Conservation (phyloP, 1,284 basidiomycete genomes). For the Cryptococcus neoformans region DNA sequence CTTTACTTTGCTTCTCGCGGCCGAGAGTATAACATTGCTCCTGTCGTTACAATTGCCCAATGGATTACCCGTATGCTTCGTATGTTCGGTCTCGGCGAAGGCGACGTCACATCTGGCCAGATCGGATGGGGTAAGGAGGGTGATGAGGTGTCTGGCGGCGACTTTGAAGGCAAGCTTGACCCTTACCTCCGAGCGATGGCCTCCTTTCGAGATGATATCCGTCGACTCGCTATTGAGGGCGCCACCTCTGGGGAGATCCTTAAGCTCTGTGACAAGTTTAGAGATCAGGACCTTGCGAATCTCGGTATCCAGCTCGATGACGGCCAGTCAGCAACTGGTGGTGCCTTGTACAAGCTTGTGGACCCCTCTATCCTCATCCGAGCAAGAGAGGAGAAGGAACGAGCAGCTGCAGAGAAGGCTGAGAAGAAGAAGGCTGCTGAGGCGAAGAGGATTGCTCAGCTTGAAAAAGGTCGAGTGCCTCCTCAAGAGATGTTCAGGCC, state of each 20-base stretch:
- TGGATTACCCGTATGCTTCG: constrained; percentile 90
- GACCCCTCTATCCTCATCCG: constrained; percentile 76
- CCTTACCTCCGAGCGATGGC: constrained; percentile 85
- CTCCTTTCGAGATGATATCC: constrained; percentile 86
- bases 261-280: constrained; percentile 78
- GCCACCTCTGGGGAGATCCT: constrained; percentile 65
- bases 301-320: constrained; percentile 96
- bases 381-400: constrained; percentile 87
- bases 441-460: constrained; percentile 66
- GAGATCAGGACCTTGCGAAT: constrained; percentile 86
- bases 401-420: constrained; percentile 70
- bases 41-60: constrained; percentile 69
- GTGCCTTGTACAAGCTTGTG: constrained; percentile 90
- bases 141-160: constrained; percentile 14
- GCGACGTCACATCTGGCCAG: constrained; percentile 42
- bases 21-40: constrained; percentile 58
- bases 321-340: constrained; percentile 79
- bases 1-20: constrained; percentile 66
- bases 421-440: constrained; percentile 68
- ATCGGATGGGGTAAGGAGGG: constrained; percentile 54
- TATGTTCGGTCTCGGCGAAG: constrained; percentile 93
- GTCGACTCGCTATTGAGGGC: constrained; percentile 73
- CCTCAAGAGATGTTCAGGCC: constrained; percentile 81
- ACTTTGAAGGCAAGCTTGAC: constrained; percentile 75
- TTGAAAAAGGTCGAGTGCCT: constrained; percentile 77